Evolutionary conservation across 2,329 filamentous ascomycete species (phyloP), one percentile per base, ranked within the genome.

Genomic region (Fusarium sp.): DNA sequence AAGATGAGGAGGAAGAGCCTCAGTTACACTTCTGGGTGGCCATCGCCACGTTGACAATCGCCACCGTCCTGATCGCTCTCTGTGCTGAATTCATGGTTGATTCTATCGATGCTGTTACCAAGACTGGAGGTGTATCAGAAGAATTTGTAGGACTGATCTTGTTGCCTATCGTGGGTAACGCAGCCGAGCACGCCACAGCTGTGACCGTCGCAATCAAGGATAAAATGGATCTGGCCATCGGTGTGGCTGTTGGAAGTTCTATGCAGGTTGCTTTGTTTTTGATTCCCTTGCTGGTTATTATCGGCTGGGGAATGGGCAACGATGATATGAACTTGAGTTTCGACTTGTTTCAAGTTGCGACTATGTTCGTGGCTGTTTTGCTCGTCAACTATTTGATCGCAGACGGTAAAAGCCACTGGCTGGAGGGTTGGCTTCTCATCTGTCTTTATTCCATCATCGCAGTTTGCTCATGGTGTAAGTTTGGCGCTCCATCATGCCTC

Each of bases 311-410:
- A 71, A 90, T 95, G 87, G 88, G 84, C 41, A 81, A 88, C 70
- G 90, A 91, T 69, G 86, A 90, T 3, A 95, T 95, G 93, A 93
- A 91, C 26, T 87, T 97, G 10, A 92, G 92, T 80, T 96, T 97
- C 79, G 94, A 97, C 78, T 91, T 91, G 2, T 98, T 98, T 85
- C 94, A 97, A 83, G 91, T 97, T 20, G 92, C 95, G 28, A 91
- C 93, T 44, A 84, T 97, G 44, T 97, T 97, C 75, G 93, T 96
- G 18, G 91, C 93, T 5, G 93, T 94, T 0, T 89, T 97, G 45
- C 87, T 97, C 38, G 93, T 95, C 65, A 97, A 97, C 79, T 97
- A 97, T 79, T 83, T 97, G 47, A 94, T 97, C 54, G 87, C 91
- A 26, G 94, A 97, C 76, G 94, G 94, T 35, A 90, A 94, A 80